phyloP scores from a whole-genome alignment of 768 basidiomycete species.

The Mycena haematopus region DNA sequence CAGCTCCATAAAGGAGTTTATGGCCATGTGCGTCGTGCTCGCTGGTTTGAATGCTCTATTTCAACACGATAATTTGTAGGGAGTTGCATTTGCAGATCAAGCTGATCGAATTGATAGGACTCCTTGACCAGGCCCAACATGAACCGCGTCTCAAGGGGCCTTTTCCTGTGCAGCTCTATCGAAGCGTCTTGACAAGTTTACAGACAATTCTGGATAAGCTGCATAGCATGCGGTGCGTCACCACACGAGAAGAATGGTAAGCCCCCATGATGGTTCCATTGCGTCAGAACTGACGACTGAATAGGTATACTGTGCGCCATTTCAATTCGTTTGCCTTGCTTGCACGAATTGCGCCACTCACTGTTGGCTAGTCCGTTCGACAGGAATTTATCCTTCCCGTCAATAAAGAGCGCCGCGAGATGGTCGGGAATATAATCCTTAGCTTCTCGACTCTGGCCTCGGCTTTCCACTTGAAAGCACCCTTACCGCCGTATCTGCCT shows the following conservation, averaged over 20 bases:
- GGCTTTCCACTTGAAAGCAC: conserved; percentile 84
- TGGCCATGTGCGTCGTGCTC: conserved; percentile 78
- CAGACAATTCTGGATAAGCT: conserved; percentile 88
- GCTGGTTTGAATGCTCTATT: not conserved
- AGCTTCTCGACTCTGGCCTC: conserved; percentile 83
- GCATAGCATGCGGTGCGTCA: conserved; percentile 96
- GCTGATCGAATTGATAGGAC: conserved; percentile 80
- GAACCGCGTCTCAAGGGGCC: conserved; percentile 97
- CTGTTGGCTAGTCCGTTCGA: conserved; percentile 66
- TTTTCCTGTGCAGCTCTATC: conserved; percentile 87
- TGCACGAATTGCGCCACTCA: not conserved
- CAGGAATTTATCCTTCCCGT: conserved; percentile 91
- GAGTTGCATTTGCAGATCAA: conserved; percentile 94
- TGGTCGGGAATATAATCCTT: conserved; percentile 95
- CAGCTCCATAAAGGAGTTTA: conserved; percentile 82
- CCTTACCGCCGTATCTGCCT: conserved; percentile 95
- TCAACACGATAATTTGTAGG: conserved; percentile 51
- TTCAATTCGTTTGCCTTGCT: not conserved
- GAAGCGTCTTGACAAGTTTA: conserved; percentile 79
- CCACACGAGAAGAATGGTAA: conserved; percentile 92
- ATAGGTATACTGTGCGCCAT: conserved; percentile 73
- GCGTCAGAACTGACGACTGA: conserved; percentile 9
- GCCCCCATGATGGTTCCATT: conserved; percentile 33
- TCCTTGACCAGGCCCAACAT: conserved; percentile 87
- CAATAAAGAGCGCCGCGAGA: conserved; percentile 86